A percentile compares a stretch with the other conserved stretches of the same genome.
These are phyloP conservation scores for Eimeria acervulina DNA, from an alignment of 169 alveolate species.

Conservation along the genomic window DNA sequence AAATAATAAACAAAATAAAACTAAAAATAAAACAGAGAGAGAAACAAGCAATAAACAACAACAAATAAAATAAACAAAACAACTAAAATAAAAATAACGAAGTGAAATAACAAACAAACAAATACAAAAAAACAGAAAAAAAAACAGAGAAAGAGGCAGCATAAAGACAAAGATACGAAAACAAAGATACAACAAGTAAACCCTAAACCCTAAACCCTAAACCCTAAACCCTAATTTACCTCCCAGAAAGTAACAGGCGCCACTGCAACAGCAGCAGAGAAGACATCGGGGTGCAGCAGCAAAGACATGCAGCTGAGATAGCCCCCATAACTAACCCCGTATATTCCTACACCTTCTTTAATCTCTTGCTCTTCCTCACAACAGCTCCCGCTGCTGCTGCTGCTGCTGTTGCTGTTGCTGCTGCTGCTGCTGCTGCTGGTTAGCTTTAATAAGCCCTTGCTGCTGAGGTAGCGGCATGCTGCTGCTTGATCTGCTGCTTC, in stretches of 20 bases:
- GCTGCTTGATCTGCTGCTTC: conserved; percentile 65
- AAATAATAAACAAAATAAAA: not conserved
- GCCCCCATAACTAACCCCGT: conserved; percentile 78
- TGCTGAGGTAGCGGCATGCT: not conserved
- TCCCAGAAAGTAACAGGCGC: conserved; percentile 81
- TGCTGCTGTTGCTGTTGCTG: conserved; percentile 36
- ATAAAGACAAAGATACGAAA: not conserved
- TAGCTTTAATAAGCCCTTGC: not conserved
- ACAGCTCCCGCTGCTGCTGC: not conserved
- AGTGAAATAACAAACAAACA: no score
- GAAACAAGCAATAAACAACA: no score
- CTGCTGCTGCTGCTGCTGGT: conserved; percentile 48
- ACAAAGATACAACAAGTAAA: not conserved
- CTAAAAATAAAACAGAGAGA: no score
- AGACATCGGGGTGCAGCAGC: conserved; percentile 56
- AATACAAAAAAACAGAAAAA: no score
- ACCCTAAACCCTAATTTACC: conserved; percentile 39
- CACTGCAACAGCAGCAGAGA: conserved; percentile 51
- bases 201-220: not conserved
- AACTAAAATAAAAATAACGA: no score
- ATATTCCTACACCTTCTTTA: conserved; percentile 69
- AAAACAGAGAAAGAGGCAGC: not conserved
- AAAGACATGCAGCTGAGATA: conserved; percentile 57
- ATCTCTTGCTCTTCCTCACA: not conserved
- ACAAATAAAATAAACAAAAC: not conserved